phyloP scores from a whole-genome alignment of 352 stramenopile species.

The Phytophthora ohioensis region DNA sequence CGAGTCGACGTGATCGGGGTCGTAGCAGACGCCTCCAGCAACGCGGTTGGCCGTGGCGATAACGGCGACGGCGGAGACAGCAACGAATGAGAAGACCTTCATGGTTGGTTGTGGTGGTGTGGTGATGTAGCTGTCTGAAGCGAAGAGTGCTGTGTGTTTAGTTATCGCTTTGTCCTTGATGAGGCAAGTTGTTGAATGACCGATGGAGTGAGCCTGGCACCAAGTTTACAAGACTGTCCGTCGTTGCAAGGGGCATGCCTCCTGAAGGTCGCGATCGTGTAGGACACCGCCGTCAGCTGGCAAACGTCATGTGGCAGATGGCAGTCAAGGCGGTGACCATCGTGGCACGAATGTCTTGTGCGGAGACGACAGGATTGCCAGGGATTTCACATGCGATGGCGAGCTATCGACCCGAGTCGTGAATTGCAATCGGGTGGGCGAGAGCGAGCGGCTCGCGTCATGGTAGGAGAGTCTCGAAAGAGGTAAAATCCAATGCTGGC shows the following conservation, averaged over 20 bases:
- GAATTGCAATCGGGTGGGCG: neutral
- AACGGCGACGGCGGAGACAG: constrained; percentile 22
- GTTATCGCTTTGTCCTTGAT: constrained; percentile 17
- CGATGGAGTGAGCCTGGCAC: neutral
- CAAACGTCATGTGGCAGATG: constrained; percentile 29
- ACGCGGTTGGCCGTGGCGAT: constrained; percentile 9
- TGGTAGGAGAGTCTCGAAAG: neutral
- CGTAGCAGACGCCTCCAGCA: constrained; percentile 55
- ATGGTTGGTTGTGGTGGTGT: constrained; percentile 31
- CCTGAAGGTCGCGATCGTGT: constrained; percentile 33
- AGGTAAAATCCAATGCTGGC: too few relatives aligned
- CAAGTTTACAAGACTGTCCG: neutral
- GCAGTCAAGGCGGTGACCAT: constrained; percentile 24
- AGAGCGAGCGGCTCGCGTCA: neutral
- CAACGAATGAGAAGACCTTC: constrained; percentile 38
- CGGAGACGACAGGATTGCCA: constrained; percentile 9
- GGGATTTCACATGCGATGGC: constrained; percentile 12
- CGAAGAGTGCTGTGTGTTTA: neutral
- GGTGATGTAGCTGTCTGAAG: neutral
- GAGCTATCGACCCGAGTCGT: neutral
- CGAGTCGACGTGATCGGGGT: constrained; percentile 46
- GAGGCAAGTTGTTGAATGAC: constrained; percentile 46
- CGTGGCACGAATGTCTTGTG: constrained; percentile 17
- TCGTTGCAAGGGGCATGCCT: constrained; percentile 7
- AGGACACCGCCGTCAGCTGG: constrained; percentile 29